phyloP scores from a whole-genome alignment of 805 yeast genomes.

The Saccharomycopsis oosterbeekiorum region DNA sequence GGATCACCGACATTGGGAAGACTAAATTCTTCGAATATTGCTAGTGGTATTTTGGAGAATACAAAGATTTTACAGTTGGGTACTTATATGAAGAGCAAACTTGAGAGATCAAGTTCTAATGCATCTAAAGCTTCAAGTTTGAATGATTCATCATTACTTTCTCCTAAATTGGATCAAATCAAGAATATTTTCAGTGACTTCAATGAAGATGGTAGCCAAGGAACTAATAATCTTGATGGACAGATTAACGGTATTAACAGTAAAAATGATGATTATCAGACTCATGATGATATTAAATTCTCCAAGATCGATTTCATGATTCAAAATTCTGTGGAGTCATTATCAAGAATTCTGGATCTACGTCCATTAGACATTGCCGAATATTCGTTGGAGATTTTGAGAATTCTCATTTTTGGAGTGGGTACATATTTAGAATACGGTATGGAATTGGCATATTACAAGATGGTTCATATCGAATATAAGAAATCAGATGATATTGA shows the following conservation, averaged over 20 bases:
- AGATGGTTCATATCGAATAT: conserved; percentile 31
- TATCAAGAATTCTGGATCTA: conserved; percentile 68
- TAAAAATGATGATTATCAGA: conserved; percentile 6
- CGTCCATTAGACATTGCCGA: conserved; percentile 53
- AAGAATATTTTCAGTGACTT: conserved; percentile 16
- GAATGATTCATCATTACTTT: conserved; percentile 12
- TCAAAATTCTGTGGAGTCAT: conserved; percentile 64
- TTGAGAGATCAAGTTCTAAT: conserved; percentile 34
- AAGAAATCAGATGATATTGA: conserved; percentile 27
- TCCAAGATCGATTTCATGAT: conserved; percentile 51
- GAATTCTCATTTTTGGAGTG: conserved; percentile 54
- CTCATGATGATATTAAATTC: conserved; percentile 27
- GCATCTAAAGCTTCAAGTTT: conserved; percentile 21
- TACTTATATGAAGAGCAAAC: conserved; percentile 44
- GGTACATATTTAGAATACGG: conserved; percentile 72
- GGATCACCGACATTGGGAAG: conserved; percentile 11
- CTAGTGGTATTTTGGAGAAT: conserved; percentile 25
- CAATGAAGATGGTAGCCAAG: conserved; percentile 5
- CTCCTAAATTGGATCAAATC: conserved; percentile 17
- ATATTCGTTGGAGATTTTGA: conserved; percentile 55
- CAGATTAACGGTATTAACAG: not conserved
- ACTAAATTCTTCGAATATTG: not conserved
- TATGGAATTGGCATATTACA: conserved; percentile 55
- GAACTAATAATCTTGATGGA: not conserved
- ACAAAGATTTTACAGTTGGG: conserved; percentile 44